Base-by-base conservation (phyloP, 225 moss, liverwort and hornwort genomes). In the Thuidium tamariscinum region DNA sequence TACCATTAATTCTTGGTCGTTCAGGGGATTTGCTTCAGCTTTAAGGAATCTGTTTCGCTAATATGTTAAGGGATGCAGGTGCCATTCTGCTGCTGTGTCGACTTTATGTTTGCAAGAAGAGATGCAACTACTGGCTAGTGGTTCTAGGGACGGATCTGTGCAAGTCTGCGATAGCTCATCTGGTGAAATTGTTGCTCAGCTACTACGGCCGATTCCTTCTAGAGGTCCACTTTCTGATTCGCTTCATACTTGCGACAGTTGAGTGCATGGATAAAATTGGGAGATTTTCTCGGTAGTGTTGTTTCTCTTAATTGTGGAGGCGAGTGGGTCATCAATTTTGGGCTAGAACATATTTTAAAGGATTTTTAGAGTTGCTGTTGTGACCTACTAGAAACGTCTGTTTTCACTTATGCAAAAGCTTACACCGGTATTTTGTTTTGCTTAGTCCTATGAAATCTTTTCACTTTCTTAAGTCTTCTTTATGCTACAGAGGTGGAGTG, bases 61-160 rank as follows among this genome's bases (percentile, higher is more conserved):
- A 89, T 84, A 61, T 18, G 56, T 68, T 68, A 44, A 42, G 46
- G 77, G 21, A 80, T 92, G 88, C 89, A 97, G 97, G 92, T 88
- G 91, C 76, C 96, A 97, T 87, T 91, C 91, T 85, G 94, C 92
- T 88, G 90, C 94, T 59, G 96, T 97, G 84, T 95, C 91, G 37
- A 93, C 91, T 80, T 85, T 96, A 82, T 91, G 91, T 19, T 85
- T 93, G 79, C 89, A 94, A 85, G 89, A 88, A 76, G 92, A 87
- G 81, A 88, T 90, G 84, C 92, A 93, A 83, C 82, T 92, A 27
- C 88, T 98, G 62, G 98, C 94, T 55, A 96, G 86, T 91, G 95
- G 94, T 49, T 96, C 95, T 27, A 88, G 88, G 87, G 95, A 95
- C 82, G 98, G 98, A 71, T 95, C 92, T 27, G 91, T 98, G 79